phyloP scores from a whole-genome alignment of 2,329 filamentous ascomycete species.

The Fusarium begoniae region DNA sequence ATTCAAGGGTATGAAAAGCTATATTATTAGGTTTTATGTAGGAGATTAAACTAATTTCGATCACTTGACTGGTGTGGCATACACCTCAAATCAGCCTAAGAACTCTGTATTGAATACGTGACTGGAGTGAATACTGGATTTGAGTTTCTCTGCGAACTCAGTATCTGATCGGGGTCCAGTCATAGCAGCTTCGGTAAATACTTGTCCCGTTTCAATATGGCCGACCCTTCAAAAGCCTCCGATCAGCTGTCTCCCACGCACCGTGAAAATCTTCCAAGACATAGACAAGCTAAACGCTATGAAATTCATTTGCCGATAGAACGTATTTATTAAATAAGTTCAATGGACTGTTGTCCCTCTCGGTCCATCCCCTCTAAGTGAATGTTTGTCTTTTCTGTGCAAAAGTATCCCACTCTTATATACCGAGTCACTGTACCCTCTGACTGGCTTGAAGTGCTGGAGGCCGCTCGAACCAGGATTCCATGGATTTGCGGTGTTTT shows the following conservation, averaged over 20 bases:
- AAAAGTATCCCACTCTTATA: not conserved
- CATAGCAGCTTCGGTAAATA: too few relatives aligned
- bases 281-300: not conserved
- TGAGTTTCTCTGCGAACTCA: not conserved
- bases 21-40: not conserved
- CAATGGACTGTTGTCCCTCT: not conserved
- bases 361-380: fast-evolving
- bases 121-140: not conserved
- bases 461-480: not conserved
- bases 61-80: too few relatives aligned
- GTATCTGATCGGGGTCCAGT: not conserved
- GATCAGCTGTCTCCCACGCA: fast-evolving
- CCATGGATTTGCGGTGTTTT: not conserved
- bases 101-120: not conserved
- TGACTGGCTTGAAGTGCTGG: fast-evolving
- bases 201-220: not conserved
- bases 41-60: not conserved
- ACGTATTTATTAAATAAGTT: not conserved
- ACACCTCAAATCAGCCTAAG: not conserved
- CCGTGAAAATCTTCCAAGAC: fast-evolving
- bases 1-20: not conserved
- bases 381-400: not conserved
- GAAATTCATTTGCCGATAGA: fast-evolving
- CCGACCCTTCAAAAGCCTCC: not conserved
- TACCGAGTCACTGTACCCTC: fast-evolving